A percentile compares a stretch with the other conserved stretches of the same genome.
phyloP scores from a whole-genome alignment of 163 green algal genomes.

The Coccomyxa subellipsoidea region DNA sequence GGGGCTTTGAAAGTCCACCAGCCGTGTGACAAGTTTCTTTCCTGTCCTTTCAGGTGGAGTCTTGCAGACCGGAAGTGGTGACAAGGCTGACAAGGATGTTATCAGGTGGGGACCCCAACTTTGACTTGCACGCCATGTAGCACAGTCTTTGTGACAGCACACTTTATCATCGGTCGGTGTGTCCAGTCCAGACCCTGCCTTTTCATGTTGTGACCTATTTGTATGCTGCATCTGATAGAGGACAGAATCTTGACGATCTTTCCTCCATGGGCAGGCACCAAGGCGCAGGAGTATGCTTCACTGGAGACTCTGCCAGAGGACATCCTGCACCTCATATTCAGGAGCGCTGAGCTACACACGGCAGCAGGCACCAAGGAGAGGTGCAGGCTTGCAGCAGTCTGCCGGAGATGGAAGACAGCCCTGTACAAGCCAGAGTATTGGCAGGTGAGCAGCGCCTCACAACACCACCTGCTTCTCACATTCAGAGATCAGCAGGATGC shows the following conservation, averaged over 20 bases:
- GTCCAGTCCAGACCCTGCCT: no score
- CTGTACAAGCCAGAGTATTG: not conserved
- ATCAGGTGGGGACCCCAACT: not conserved
- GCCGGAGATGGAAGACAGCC: not conserved
- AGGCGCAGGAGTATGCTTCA: not conserved
- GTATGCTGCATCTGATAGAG: no score
- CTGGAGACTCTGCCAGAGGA: not conserved
- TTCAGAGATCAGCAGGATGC: no score
- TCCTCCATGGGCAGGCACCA: not conserved
- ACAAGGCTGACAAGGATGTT: not conserved
- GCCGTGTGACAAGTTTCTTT: not conserved
- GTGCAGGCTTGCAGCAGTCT: not conserved
- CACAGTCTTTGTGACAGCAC: not conserved
- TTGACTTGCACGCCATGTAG: not conserved
- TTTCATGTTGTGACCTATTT: no score
- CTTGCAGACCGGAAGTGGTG: not conserved
- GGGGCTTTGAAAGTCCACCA: not conserved
- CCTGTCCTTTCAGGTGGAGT: not conserved
- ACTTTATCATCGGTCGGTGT: not conserved
- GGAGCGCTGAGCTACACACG: not conserved
- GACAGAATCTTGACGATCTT: no score
- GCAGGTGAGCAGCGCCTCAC: not conserved
- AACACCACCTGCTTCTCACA: not conserved
- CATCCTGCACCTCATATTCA: conserved; percentile 7
- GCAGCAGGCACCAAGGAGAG: conserved; percentile 1